A percentile compares a stretch with the other conserved stretches of the same genome.
phyloP scores from a whole-genome alignment of 2,329 filamentous ascomycete species.

The Elsinoe arachidis region DNA sequence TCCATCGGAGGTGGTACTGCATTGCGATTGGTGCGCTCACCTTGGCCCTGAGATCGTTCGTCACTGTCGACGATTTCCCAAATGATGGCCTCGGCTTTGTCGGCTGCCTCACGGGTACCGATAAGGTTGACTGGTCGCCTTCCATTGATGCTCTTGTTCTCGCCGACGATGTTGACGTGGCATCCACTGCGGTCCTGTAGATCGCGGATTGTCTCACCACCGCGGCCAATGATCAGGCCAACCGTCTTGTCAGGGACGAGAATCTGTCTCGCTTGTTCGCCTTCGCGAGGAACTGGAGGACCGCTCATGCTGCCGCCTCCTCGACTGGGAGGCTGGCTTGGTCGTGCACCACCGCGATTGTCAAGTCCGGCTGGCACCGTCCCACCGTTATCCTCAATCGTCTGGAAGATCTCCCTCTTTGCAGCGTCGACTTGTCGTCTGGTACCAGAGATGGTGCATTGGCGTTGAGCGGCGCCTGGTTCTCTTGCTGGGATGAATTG shows the following conservation, averaged over 20 bases:
- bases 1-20: conserved; percentile 21
- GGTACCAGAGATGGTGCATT: conserved; percentile 77
- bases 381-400: conserved; percentile 77
- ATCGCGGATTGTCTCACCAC: conserved; percentile 86
- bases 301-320: conserved; percentile 10
- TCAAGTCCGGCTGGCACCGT: conserved; percentile 22
- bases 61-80: conserved; percentile 93
- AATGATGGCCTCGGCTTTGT: conserved; percentile 75
- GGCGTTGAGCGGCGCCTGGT: conserved; percentile 60
- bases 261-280: conserved; percentile 80
- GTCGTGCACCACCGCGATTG: conserved; percentile 11
- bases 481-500: conserved; percentile 77
- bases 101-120: conserved; percentile 64
- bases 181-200: conserved; percentile 87
- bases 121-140: conserved; percentile 85
- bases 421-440: conserved; percentile 65
- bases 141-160: conserved; percentile 87
- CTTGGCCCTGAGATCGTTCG: conserved; percentile 35
- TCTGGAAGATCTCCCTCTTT: conserved; percentile 73
- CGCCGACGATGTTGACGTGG: conserved; percentile 89
- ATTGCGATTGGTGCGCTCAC: background rate
- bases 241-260: conserved; percentile 93
- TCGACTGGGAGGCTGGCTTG: conserved; percentile 19
- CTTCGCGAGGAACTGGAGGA: conserved; percentile 55
- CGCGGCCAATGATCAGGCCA: conserved; percentile 86